phyloP scores from a whole-genome alignment of 2,329 filamentous ascomycete genomes.

The Onygenales sp. region DNA sequence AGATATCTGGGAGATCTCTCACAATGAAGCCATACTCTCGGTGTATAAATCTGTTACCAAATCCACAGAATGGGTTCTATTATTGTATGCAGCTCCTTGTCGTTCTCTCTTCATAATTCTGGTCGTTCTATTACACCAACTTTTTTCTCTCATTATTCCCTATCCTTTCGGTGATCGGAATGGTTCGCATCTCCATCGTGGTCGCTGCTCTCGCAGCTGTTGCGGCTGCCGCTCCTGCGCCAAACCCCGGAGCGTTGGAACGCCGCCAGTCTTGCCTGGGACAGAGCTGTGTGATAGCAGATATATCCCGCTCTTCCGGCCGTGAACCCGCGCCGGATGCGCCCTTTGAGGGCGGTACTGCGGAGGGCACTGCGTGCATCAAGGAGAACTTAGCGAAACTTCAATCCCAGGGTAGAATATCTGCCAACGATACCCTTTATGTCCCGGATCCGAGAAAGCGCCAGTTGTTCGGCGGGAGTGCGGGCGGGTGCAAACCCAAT shows the following conservation, averaged over 20 bases:
- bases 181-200: background rate
- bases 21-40: background rate
- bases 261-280: background rate
- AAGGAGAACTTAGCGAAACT: background rate
- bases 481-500: background rate
- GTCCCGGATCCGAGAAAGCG: background rate
- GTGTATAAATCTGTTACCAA: background rate
- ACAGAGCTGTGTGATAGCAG: background rate
- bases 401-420: background rate
- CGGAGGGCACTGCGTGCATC: background rate
- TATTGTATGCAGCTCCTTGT: background rate
- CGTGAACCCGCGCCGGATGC: background rate
- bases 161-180: background rate
- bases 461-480: background rate
- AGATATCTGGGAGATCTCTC: background rate
- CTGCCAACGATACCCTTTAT: background rate
- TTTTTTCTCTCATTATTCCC: background rate
- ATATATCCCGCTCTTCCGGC: background rate
- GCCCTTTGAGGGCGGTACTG: background rate
- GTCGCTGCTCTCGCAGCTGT: background rate
- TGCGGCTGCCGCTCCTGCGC: background rate
- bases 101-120: background rate
- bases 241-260: background rate
- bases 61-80: background rate
- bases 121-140: background rate